Base-by-base conservation (phyloP, 2,329 filamentous ascomycete species). In the Akanthomyces lecanii region DNA sequence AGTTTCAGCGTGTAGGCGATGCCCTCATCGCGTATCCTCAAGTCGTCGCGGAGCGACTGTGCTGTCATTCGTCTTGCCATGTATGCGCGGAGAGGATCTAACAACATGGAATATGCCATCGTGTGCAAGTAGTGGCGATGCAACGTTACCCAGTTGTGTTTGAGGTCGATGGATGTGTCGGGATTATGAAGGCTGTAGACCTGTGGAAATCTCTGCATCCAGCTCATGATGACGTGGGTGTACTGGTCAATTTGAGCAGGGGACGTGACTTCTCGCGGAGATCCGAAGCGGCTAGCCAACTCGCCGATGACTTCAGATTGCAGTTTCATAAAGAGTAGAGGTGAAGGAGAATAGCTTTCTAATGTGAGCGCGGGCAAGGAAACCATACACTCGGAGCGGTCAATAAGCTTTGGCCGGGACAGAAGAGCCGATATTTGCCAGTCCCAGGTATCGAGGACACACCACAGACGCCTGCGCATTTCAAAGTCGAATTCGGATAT, bases 81-180 rank as follows among this genome's bases (percentile, higher is more conserved):
- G 65, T 76, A 81, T 1, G 74, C 68, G 62, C 82, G 78, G 12
- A 82, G 68, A 10, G 80, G 78, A 51, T 79, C 72, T 1, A 83
- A 70, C 60, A 78, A 75, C 64, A 79, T 78, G 61, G 80, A 75
- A 54, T 78, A 77, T 11, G 76, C 73, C 64, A 79, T 76, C 18
- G 74, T 77, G 54, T 80, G 77, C 3, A 83, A 66, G 62, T 80
- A 76, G 52, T 74, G 72, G 8, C 81, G 77, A 57, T 84, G 81
- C 38, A 79, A 71, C 2, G 76, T 69, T 21, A 81, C 75, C 69
- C 80, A 81, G 0, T 74, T 73, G 63, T 78, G 71, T 4, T 70
- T 65, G 5, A 67, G 65, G 63, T 84, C 81, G 48, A 76, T 71
- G 1, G 72, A 73, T 0, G 68, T 75, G 64, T 83, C 79, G 0